Percentiles rank a stretch among this genome's conserved stretches.
These are phyloP conservation scores for Graphilbum ipis-grandicollis DNA, from an alignment of 2,329 filamentous ascomycete genomes.

Conservation along the genomic window DNA sequence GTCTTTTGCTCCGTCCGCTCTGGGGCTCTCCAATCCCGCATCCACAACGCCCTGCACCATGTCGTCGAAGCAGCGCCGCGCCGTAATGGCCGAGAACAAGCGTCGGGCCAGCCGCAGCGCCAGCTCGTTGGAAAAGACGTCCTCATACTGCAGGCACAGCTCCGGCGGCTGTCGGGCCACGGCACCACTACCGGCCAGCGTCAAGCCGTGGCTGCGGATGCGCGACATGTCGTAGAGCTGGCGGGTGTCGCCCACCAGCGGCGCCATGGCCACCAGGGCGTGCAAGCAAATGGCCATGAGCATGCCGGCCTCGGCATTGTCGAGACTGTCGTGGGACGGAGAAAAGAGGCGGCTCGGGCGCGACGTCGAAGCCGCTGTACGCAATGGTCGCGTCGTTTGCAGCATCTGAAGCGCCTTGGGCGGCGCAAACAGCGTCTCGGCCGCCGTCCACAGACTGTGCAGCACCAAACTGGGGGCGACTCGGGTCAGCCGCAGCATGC, in stretches of 20 bases:
- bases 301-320: conserved; percentile 31
- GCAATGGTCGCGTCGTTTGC: too few relatives aligned
- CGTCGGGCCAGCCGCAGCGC: conserved; percentile 40
- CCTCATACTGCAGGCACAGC: conserved; percentile 43
- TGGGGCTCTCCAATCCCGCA: too few relatives aligned
- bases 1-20: too few relatives aligned
- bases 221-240: conserved; percentile 42
- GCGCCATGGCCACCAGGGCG: conserved; percentile 40
- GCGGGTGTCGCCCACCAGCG: conserved; percentile 27
- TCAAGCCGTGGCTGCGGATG: conserved; percentile 35
- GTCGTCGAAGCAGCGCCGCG: conserved; percentile 31
- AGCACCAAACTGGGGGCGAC: conserved; percentile 40
- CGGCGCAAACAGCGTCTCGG: conserved; percentile 38
- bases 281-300: conserved; percentile 45
- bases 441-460: conserved; percentile 46
- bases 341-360: conserved; percentile 20
- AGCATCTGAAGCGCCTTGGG: conserved; percentile 26
- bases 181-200: conserved; percentile 26
- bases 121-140: conserved; percentile 43
- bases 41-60: too few relatives aligned
- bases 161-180: conserved; percentile 27
- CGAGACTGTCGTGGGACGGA: conserved; percentile 18
- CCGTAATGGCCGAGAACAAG: conserved; percentile 37
- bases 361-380: too few relatives aligned
- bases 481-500: conserved; percentile 41